phyloP scores from a whole-genome alignment of 176 grass and related monocot species.

The Hordeum marinum region DNA sequence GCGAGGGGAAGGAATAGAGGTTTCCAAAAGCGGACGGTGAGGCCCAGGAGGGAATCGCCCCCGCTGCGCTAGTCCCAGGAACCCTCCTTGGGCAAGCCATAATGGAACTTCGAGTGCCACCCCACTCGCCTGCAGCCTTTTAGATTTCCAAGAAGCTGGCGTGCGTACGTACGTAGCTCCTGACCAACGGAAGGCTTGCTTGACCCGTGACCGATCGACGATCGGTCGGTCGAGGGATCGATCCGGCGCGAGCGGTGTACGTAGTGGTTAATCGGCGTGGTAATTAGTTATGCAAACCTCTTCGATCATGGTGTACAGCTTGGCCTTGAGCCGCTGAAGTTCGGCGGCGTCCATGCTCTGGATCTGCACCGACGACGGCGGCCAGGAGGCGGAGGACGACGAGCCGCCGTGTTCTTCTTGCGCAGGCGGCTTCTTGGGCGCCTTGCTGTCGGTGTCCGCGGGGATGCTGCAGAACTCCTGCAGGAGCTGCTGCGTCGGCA shows the following conservation, averaged over 20 bases:
- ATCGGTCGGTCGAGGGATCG: background rate
- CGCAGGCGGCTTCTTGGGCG: background rate
- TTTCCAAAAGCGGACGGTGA: conserved; percentile 69
- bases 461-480: conserved; percentile 65
- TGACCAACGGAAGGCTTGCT: background rate
- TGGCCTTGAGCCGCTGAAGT: conserved; percentile 68
- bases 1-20: conserved; percentile 47
- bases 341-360: conserved; percentile 53
- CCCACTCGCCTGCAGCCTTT: conserved; percentile 17
- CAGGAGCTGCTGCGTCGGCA: conserved; percentile 65
- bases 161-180: background rate
- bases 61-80: conserved; percentile 48
- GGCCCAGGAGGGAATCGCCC: conserved; percentile 46
- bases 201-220: background rate
- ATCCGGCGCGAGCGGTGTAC: background rate
- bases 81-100: conserved; percentile 44
- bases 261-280: background rate
- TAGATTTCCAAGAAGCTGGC: conserved; percentile 25
- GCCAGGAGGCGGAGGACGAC: conserved; percentile 36
- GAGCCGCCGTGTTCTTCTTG: conserved; percentile 26
- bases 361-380: conserved; percentile 42
- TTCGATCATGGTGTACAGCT: conserved; percentile 72
- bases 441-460: background rate
- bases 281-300: conserved; percentile 43
- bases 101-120: conserved; percentile 43